Evolutionary conservation across 2,329 filamentous ascomycete genomes (phyloP), one percentile per base, ranked within the genome.

Genomic region (Diaporthe citriasiana): DNA sequence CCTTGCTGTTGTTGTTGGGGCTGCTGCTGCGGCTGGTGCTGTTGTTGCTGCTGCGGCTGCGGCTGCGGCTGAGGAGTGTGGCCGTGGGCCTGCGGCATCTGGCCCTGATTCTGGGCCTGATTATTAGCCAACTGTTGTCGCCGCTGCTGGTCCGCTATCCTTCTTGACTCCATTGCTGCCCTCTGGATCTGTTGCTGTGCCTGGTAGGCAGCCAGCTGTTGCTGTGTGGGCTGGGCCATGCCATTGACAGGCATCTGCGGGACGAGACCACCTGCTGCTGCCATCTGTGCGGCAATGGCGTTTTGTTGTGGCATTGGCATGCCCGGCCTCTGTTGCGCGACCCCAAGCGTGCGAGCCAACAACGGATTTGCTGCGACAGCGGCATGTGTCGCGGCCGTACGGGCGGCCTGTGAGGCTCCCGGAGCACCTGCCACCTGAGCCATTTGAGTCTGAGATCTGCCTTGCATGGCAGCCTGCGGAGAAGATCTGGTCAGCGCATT

Each of bases 121-220:
- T 80, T 79, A 35, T 75, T 73, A 13, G 56, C 74, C 56, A 71
- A 55, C 40, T 75, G 74, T 25, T 69, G 74, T 30, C 69, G 72
- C 51, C 89, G 86, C 78, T 92, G 91, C 78, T 92, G 90, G 78
- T 93, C 91, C 15, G 93, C 88, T 55, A 94, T 90, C 56, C 90
- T 89, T 71, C 91, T 90, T 22, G 91, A 89, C 78, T 93, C 91
- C 78, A 92, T 84, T 77, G 92, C 86, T 60, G 84, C 81, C 77
- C 88, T 83, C 2, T 90, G 88, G 85, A 94, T 88, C 71, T 92
- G 89, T 70, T 90, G 87, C 76, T 93, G 89, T 8, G 84, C 85
- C 76, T 89, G 85, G 45, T 88, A 84, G 22, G 87, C 87, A 78
- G 93, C 92, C 85, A 94, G 88, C 77, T 93, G 93, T 33, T 93